Conservation (phyloP, 2,329 filamentous ascomycete species). For the Epichloe uncinata region DNA sequence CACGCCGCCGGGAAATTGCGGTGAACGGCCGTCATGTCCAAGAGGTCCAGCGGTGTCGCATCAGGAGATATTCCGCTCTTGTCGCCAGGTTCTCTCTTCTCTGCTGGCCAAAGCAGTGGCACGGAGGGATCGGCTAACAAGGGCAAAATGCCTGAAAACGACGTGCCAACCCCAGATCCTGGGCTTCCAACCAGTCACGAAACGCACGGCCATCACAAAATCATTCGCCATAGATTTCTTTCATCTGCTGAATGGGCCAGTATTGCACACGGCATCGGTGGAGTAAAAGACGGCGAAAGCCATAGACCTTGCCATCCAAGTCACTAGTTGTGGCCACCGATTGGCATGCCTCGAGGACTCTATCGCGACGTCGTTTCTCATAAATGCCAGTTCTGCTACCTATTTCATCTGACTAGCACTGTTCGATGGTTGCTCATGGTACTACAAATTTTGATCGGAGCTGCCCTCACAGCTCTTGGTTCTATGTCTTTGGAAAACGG, state of each 20-base stretch:
- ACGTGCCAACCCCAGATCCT: not conserved
- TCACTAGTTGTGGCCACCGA: conserved; percentile 30
- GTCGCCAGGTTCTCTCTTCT: not conserved
- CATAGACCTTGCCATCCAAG: conserved; percentile 28
- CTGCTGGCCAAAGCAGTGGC: not conserved
- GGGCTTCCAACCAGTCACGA: conserved; percentile 1
- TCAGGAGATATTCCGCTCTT: not conserved
- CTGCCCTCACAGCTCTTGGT: conserved; percentile 36
- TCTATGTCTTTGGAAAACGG: conserved; percentile 24
- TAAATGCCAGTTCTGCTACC: conserved; percentile 30
- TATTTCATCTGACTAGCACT: conserved; percentile 29
- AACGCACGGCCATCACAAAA: conserved; percentile 7
- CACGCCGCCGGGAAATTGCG: not conserved
- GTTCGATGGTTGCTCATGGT: conserved; percentile 34
- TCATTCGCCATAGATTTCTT: conserved; percentile 25
- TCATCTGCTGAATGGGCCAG: conserved; percentile 30
- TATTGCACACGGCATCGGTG: conserved; percentile 34
- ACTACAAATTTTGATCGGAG: conserved; percentile 34
- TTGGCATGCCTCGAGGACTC: conserved; percentile 33
- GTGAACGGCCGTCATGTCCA: not conserved
- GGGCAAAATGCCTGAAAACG: not conserved
- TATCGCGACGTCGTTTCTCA: conserved; percentile 34
- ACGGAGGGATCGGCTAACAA: not conserved
- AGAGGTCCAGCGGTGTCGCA: not conserved
- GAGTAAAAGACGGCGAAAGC: conserved; percentile 31